A percentile compares a stretch with the other conserved stretches of the same genome.
Conservation (phyloP, 2,329 filamentous ascomycete species). For the Tolypocladium pustulatum region DNA sequence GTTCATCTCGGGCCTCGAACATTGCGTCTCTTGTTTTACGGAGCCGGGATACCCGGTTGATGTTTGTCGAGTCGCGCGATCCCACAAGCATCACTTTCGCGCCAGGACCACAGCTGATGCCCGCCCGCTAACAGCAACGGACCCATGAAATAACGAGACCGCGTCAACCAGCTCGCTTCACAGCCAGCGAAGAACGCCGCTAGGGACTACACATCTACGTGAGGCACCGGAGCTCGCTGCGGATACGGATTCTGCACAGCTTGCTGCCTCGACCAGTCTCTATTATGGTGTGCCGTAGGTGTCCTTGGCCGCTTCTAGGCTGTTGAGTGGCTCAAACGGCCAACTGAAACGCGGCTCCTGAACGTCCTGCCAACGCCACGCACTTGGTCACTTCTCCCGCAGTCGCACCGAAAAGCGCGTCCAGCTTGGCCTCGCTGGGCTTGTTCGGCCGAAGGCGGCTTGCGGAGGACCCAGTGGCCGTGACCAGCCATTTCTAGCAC, state of each 20-base stretch:
- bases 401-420: background rate
- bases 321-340: background rate
- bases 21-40: background rate
- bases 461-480: background rate
- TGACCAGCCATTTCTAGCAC: background rate
- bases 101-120: background rate
- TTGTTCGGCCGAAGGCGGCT: background rate
- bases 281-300: background rate
- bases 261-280: background rate
- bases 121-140: background rate
- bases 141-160: background rate
- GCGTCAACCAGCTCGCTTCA: background rate
- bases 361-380: background rate
- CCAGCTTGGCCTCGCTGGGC: background rate
- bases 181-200: background rate
- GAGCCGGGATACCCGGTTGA: background rate
- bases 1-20: background rate
- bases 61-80: background rate
- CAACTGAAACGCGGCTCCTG: background rate
- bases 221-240: no score
- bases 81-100: background rate
- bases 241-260: background rate
- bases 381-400: background rate
- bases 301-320: background rate
- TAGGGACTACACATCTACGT: background rate